Conservation (phyloP, 345 rosid species). For the Eucalyptus erythrocorys region DNA sequence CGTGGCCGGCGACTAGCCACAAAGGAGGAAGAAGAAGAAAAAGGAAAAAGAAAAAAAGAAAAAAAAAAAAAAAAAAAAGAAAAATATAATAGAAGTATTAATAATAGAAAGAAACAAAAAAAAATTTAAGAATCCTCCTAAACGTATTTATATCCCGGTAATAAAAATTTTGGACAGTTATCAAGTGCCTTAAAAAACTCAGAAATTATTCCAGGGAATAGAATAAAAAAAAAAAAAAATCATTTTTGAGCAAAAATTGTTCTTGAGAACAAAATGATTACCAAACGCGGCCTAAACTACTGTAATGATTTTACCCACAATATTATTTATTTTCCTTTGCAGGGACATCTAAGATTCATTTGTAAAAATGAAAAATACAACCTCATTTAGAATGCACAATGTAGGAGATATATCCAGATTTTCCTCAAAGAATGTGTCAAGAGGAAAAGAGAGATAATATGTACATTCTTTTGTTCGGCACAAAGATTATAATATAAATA, state of each 20-base stretch:
- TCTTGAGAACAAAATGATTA: too few species aligned
- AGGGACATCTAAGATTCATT: not conserved
- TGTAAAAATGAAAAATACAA: not conserved
- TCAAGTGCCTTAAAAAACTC: too few species aligned
- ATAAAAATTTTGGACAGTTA: too few species aligned
- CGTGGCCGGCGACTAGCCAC: fast-evolving
- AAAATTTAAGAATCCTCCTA: too few species aligned
- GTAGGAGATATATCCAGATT: not conserved
- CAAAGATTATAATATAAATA: not conserved
- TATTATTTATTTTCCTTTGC: not conserved
- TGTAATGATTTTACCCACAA: not conserved
- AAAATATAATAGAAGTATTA: too few species aligned
- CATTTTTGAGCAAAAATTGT: too few species aligned
- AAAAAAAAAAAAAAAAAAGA: too few species aligned
- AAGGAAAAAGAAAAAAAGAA: too few species aligned
- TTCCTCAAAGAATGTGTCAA: not conserved
- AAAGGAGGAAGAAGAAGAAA: too few species aligned
- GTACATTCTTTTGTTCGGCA: not conserved
- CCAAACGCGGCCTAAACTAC: not conserved
- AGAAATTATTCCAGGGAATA: too few species aligned
- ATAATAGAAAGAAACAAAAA: too few species aligned
- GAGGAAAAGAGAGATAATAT: not conserved
- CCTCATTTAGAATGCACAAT: not conserved
- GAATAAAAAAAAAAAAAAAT: too few species aligned
- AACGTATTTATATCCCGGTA: fast-evolving